Conservation (phyloP, 768 basidiomycete genomes). For the Serpula lacrymans region DNA sequence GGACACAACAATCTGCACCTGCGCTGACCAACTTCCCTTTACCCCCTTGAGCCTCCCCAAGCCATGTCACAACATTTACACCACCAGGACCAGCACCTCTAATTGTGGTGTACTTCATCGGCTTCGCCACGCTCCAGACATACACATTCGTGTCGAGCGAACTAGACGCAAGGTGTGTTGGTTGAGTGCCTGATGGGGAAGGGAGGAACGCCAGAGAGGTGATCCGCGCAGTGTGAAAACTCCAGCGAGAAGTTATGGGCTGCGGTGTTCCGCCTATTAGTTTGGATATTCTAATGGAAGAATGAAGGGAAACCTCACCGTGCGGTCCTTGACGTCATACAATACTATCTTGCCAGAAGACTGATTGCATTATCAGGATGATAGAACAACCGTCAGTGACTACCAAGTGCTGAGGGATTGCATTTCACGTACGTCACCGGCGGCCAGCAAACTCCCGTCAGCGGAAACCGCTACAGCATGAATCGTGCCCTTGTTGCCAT, state of each 20-base stretch:
- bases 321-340: conserved; percentile 65
- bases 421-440: conserved; percentile 75
- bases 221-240: conserved; percentile 80
- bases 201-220: conserved; percentile 49
- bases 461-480: conserved; percentile 78
- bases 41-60: conserved; percentile 35
- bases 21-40: conserved; percentile 60
- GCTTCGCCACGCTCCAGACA: conserved; percentile 74
- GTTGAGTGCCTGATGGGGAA: conserved; percentile 63
- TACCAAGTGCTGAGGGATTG: background rate
- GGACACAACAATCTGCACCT: conserved; percentile 81
- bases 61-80: conserved; percentile 78
- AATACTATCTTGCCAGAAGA: conserved; percentile 78
- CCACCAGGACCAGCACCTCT: conserved; percentile 87
- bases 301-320: conserved; percentile 35
- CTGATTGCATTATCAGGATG: conserved; percentile 34
- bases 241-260: conserved; percentile 77
- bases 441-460: conserved; percentile 69
- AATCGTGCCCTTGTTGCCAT: conserved; percentile 68
- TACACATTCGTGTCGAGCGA: conserved; percentile 94
- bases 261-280: conserved; percentile 20
- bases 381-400: background rate
- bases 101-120: conserved; percentile 72
- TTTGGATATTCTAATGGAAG: background rate
- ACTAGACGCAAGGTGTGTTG: conserved; percentile 77